Base-by-base conservation (phyloP, 768 basidiomycete genomes). In the Rhizopogon roseolus region DNA sequence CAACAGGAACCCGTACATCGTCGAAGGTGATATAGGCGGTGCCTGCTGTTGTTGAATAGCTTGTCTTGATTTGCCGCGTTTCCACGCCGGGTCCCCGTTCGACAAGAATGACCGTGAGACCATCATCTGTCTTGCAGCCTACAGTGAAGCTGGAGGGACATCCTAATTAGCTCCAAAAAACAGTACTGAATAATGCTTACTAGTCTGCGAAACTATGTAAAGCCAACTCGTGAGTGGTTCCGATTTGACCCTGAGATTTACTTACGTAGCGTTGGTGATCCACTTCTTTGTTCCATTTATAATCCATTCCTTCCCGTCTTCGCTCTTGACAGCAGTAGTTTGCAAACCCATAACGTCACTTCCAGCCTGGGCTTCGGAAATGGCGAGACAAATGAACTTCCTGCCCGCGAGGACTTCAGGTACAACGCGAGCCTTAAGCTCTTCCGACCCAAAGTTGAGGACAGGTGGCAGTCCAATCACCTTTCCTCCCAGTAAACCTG, bases 31-130 rank as follows among this genome's bases (percentile, higher is more conserved):
- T 80, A 58, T 84, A 88, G 29, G 82, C 85, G 1, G 95, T 97
- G 9, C 95, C 95, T 13, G 95, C 95, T 4, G 91, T 74, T 0
- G 85, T 61, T 0, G 92, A 94, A 68, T 98, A 95, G n/a, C 84
- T 84, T 9, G 88, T 90, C 74, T 89, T 79, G 77, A 93, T 84
- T 40, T 76, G 72, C 53, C 82, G 81, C 17, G 82, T 82, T 69
- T 86, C 80, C 43, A 88, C 78, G 51, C 85, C 81, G 46, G 83
- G 76, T 17, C 73, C 67, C 36, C 86, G 80, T 62, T 82, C 86
- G 40, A 87, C 79, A 53, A 85, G 74, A 59, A 84, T 81, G 55
- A 80, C 85, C 27, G 83, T 88, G 55, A 88, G 73, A 9, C 84
- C 83, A 43, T 78, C 74, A 62, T 77, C 76, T 9, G 80, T 84